Base-by-base conservation (phyloP, 306 rosid genomes). In the Fragaria nilgerrensis region DNA sequence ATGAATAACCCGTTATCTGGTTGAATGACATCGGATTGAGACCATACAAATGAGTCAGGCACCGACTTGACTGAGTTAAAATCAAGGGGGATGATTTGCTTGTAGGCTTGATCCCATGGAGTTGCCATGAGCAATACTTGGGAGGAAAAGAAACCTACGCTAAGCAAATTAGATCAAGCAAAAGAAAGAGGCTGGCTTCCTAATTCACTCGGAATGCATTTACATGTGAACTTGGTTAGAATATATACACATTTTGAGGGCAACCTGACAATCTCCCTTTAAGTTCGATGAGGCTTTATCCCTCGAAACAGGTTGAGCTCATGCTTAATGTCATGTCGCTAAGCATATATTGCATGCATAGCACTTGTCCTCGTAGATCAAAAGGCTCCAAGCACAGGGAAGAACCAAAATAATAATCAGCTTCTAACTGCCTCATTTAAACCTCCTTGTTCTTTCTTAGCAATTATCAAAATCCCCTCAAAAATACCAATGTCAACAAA, bases 51-150 rank as follows among this genome's bases (percentile, higher is more conserved):
- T 9, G 69, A 64, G 69, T 34, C 69, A 2, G 69, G 44, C 41
- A 64, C 22, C 44, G 69, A 29, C 12, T 32, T 17, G 6, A 64
- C 69, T 0, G 43, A 32, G 69, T 3, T 17, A 16, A 29, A 64
- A n/a, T 64, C 69, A 34, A 64, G 69, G 44, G 69, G 69, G 69
- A 34, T 64, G 69, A 64, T 34, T 12, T 34, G 44, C 6, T 34
- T 34, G 69, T 34, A 64, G 69, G 69, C 44, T 64, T 64, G 43
- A 32, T 64, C 44, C 22, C 5, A 34, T 6, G 69, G 41, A 34
- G 20, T 61, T 61, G 22, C 44, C 68, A 64, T 64, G 17, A 64
- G 44, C 43, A 61, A 27, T 29, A 7, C 69, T 16, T 63, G 7
- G 41, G 43, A 32, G 20, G 19, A 59, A 12, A 13, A 25, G 9